phyloP scores from a whole-genome alignment of 1,139 yeast species.

The Zygosaccharomyces pseudobailii region DNA sequence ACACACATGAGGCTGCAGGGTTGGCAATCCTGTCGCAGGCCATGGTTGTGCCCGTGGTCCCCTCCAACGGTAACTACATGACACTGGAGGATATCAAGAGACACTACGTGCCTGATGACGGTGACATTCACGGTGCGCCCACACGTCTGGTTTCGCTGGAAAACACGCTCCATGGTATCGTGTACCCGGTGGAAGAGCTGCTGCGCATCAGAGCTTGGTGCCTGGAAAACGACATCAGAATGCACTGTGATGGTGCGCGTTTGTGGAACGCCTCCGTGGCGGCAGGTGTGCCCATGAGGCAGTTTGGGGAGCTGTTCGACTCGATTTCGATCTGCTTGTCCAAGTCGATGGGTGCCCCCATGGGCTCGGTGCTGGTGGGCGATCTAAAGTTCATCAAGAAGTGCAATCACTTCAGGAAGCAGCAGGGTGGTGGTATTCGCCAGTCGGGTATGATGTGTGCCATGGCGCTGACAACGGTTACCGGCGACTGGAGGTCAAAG shows the following conservation, averaged over 20 bases:
- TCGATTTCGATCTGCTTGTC: conserved; percentile 85
- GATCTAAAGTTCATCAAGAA: conserved; percentile 53
- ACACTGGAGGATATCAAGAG: conserved; percentile 74
- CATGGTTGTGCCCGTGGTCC: conserved; percentile 81
- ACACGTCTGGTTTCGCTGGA: conserved; percentile 81
- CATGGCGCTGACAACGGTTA: conserved; percentile 77
- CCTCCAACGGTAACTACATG: conserved; percentile 66
- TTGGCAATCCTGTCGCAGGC: conserved; percentile 86
- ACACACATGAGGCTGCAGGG: conserved; percentile 84
- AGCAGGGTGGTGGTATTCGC: conserved; percentile 92
- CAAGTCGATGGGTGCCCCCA: conserved; percentile 91
- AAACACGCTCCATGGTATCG: conserved; percentile 80
- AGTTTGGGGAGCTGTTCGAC: conserved; percentile 78
- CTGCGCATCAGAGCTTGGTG: conserved; percentile 70
- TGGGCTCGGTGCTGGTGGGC: conserved; percentile 87
- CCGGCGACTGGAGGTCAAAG: conserved; percentile 63
- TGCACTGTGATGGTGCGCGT: conserved; percentile 96
- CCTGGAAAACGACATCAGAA: conserved; percentile 51
- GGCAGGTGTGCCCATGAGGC: conserved; percentile 62
- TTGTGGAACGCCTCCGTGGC: conserved; percentile 85
- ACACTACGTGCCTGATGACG: conserved; percentile 66
- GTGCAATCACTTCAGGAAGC: conserved; percentile 86
- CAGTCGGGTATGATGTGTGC: conserved; percentile 80
- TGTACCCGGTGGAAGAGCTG: conserved; percentile 79
- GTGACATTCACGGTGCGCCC: conserved; percentile 86